phyloP scores from a whole-genome alignment of 805 yeast species.

The Cyberlindnera mycetangii region DNA sequence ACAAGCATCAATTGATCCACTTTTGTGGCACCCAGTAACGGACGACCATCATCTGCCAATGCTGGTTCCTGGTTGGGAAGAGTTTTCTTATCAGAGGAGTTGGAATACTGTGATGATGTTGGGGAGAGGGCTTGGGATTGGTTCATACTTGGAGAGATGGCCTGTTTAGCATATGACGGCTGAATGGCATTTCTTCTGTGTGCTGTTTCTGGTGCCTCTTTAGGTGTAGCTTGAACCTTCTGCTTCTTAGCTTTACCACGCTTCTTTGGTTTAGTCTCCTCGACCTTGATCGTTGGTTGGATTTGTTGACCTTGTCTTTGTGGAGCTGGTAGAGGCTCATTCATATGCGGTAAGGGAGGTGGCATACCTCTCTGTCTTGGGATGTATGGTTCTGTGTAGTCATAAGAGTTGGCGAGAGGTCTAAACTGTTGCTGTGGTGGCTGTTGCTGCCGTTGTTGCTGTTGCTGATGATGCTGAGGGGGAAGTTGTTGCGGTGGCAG shows the following conservation, averaged over 20 bases:
- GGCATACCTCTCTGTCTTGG: constrained; percentile 1
- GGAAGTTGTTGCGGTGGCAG: constrained; percentile 6
- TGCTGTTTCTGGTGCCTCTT: background rate
- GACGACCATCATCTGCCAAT: constrained; percentile 59
- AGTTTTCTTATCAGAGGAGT: constrained; percentile 26
- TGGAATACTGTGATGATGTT: constrained; percentile 15
- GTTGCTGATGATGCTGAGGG: constrained; percentile 9
- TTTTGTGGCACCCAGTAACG: constrained; percentile 79
- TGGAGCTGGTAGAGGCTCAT: constrained; percentile 1
- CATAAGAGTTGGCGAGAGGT: constrained; percentile 2
- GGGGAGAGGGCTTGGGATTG: constrained; percentile 11
- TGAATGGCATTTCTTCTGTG: constrained; percentile 16
- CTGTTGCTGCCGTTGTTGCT: background rate
- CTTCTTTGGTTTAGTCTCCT: constrained; percentile 5
- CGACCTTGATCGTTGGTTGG: background rate
- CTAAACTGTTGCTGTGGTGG: background rate
- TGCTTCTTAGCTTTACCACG: constrained; percentile 6
- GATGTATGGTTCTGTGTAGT: constrained; percentile 2
- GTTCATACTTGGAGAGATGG: constrained; percentile 8
- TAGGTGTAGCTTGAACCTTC: constrained; percentile 3
- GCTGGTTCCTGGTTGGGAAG: constrained; percentile 45
- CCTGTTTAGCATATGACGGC: constrained; percentile 10
- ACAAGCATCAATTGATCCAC: constrained; percentile 90
- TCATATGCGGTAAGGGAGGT: background rate
- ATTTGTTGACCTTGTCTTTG: constrained; percentile 1